Evolutionary conservation across 2,329 filamentous ascomycete genomes (phyloP).

Genomic region (Nothophoma quercina): DNA sequence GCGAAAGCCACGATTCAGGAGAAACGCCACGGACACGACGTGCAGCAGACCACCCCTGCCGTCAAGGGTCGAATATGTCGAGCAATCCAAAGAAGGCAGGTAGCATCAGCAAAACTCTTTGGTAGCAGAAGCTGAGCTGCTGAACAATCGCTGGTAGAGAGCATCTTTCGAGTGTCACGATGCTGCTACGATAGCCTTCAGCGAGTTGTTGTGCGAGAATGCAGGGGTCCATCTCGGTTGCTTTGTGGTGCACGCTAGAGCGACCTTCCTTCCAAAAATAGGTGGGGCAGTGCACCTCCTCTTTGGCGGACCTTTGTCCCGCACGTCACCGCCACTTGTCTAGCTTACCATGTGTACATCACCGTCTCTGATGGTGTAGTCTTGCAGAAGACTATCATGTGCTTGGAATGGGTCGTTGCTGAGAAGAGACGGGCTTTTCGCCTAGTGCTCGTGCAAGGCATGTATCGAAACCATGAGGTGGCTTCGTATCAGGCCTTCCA

Average conservation of each 20-base stretch:
- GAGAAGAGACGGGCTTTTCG: conserved; percentile 27
- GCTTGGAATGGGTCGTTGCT: conserved; percentile 7
- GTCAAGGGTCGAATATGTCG: neutral
- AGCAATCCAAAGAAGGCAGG: neutral
- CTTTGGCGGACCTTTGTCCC: conserved; percentile 27
- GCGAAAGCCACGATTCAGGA: conserved; percentile 5
- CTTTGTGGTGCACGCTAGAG: conserved; percentile 22
- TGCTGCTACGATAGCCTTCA: conserved; percentile 3
- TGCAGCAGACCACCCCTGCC: neutral
- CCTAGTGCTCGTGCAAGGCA: conserved; percentile 22
- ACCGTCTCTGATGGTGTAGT: conserved; percentile 6
- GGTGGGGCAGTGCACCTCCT: conserved; percentile 38
- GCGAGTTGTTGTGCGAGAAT: conserved; percentile 8
- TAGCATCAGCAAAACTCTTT: neutral
- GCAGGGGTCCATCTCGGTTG: conserved; percentile 27
- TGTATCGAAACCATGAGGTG: conserved; percentile 11
- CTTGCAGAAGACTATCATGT: conserved; percentile 1
- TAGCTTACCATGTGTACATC: conserved; percentile 12
- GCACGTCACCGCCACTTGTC: conserved; percentile 29
- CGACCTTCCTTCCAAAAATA: conserved; percentile 36
- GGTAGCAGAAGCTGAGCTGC: neutral
- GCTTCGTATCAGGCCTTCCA: conserved; percentile 29
- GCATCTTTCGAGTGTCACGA: neutral
- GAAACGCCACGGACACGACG: conserved; percentile 2
- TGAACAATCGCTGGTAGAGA: neutral